Conservation (phyloP, 2,329 filamentous ascomycete genomes). For the Microdochium bolleyi region DNA sequence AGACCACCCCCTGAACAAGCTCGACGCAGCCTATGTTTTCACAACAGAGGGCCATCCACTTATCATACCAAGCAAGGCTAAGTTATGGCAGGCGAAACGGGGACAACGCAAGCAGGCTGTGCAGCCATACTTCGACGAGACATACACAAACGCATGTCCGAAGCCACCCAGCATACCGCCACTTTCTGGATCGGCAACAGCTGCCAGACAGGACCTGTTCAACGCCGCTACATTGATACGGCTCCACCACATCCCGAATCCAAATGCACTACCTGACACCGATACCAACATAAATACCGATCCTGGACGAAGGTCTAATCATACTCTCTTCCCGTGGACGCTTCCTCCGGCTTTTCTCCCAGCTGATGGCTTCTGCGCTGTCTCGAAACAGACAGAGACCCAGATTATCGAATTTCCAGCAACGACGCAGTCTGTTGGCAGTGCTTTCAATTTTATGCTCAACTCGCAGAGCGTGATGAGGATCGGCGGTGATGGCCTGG, state of each 20-base stretch:
- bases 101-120: conserved; percentile 14
- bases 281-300: conserved; percentile 5
- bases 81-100: conserved; percentile 11
- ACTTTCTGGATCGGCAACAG: conserved; percentile 70
- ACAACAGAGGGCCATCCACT: conserved; percentile 94
- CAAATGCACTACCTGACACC: conserved; percentile 34
- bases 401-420: conserved; percentile 58
- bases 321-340: conserved; percentile 91
- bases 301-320: conserved; percentile 30
- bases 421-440: conserved; percentile 29
- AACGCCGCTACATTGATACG: conserved; percentile 82
- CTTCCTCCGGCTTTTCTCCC: conserved; percentile 70
- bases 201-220: conserved; percentile 74
- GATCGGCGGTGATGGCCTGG: conserved; percentile 34
- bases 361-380: conserved; percentile 66
- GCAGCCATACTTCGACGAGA: conserved; percentile 30
- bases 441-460: conserved; percentile 36
- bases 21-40: conserved; percentile 86
- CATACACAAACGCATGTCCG: conserved; percentile 58
- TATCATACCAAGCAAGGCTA: conserved; percentile 58
- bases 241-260: conserved; percentile 66
- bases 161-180: conserved; percentile 48
- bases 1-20: conserved; percentile 75
- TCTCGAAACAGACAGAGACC: conserved; percentile 62
- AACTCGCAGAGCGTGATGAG: conserved; percentile 39